A percentile compares a stretch with the other conserved stretches of the same genome.
phyloP scores from a whole-genome alignment of 495 filamentous ascomycete genomes.

The Antarctomyces pellizariae region DNA sequence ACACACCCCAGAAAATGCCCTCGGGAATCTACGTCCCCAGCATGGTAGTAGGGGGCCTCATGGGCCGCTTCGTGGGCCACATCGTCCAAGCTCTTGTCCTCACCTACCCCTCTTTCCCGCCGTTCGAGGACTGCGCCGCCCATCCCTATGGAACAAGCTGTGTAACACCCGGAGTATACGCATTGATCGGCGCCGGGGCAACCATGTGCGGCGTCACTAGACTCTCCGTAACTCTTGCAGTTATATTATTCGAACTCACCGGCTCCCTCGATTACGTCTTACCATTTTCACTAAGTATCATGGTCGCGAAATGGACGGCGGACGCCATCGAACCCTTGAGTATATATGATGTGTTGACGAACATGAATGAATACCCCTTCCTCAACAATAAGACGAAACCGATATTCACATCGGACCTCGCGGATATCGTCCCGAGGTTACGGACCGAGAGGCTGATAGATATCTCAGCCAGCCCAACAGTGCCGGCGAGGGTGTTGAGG shows the following conservation, averaged over 20 bases:
- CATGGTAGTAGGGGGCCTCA: slow-evolving; percentile 91
- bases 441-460: slow-evolving; percentile 66
- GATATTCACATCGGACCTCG: slow-evolving; percentile 61
- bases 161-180: slow-evolving; percentile 88
- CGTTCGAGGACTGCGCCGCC: slow-evolving; percentile 53
- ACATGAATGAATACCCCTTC: slow-evolving; percentile 93
- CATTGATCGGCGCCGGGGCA: slow-evolving; percentile 78
- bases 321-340: slow-evolving; percentile 86
- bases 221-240: slow-evolving; percentile 77
- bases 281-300: slow-evolving; percentile 76
- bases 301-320: slow-evolving; percentile 94
- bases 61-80: slow-evolving; percentile 78
- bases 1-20: slow-evolving; percentile 42
- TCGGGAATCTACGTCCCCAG: slow-evolving; percentile 94
- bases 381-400: slow-evolving; percentile 86
- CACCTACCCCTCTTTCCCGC: slow-evolving; percentile 39
- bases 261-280: slow-evolving; percentile 87
- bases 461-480: slow-evolving; percentile 53
- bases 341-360: slow-evolving; percentile 88
- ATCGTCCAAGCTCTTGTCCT: slow-evolving; percentile 62
- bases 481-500: slow-evolving; percentile 52
- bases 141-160: slow-evolving; percentile 52
- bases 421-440: slow-evolving; percentile 59
- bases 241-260: slow-evolving; percentile 90
- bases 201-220: slow-evolving; percentile 97